Evolutionary conservation across 768 basidiomycete species (phyloP).

Genomic region (Collybiopsis confluens): DNA sequence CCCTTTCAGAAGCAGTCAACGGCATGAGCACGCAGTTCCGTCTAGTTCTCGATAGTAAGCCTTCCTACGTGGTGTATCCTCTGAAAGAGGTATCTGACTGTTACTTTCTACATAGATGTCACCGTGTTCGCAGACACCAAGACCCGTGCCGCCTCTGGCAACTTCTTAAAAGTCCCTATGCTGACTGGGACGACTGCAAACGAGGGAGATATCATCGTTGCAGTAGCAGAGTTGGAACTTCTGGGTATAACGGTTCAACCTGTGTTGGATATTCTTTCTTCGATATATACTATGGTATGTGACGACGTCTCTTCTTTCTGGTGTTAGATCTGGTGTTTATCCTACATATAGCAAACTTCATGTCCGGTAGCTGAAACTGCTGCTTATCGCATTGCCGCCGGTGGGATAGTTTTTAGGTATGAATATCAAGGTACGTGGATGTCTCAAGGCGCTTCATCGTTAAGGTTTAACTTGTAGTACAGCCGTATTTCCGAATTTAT

Average conservation of each 20-base stretch:
- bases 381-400: constrained; percentile 22
- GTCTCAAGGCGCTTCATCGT: not conserved
- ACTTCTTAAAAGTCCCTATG: constrained; percentile 26
- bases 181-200: constrained; percentile 27
- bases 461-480: not conserved
- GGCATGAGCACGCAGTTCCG: constrained; percentile 23
- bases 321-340: too few species aligned
- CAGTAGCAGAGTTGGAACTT: constrained; percentile 22
- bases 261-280: constrained; percentile 24
- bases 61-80: not conserved
- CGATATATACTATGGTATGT: constrained; percentile 27
- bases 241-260: constrained; percentile 23
- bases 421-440: constrained; percentile 22
- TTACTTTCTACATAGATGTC: constrained; percentile 18
- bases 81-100: not conserved
- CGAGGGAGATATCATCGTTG: constrained; percentile 32
- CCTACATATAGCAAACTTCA: constrained; percentile 8
- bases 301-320: too few species aligned
- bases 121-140: constrained; percentile 28
- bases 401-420: constrained; percentile 25
- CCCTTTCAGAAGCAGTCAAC: constrained; percentile 28
- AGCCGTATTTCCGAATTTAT: constrained; percentile 35
- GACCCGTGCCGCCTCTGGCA: constrained; percentile 21
- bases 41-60: constrained; percentile 26
- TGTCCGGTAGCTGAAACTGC: constrained; percentile 26